phyloP scores from a whole-genome alignment of 148 eudicot species.

The Diospyros lotus region DNA sequence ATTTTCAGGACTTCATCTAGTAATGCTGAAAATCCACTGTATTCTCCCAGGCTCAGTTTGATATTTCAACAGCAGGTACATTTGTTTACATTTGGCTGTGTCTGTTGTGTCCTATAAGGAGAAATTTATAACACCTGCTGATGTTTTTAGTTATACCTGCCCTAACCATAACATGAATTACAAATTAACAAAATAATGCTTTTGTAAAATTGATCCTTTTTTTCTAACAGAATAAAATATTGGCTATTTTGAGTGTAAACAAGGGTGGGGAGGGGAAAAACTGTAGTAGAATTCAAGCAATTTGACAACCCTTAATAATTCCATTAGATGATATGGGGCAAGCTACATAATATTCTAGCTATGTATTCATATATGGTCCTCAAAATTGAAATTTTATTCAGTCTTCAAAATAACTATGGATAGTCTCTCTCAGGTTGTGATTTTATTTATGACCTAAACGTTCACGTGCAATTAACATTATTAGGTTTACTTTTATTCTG shows the following conservation, averaged over 20 bases:
- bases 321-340: too few species aligned
- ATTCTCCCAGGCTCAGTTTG: slow-evolving; percentile 57
- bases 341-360: too few species aligned
- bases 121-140: not conserved
- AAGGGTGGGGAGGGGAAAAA: too few species aligned
- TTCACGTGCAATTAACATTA: too few species aligned
- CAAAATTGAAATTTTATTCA: too few species aligned
- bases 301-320: too few species aligned
- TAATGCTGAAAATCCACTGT: slow-evolving; percentile 23
- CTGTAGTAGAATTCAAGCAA: too few species aligned
- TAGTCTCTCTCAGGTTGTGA: too few species aligned
- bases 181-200: not conserved
- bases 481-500: not conserved
- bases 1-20: slow-evolving; percentile 24
- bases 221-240: not conserved
- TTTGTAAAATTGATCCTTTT: not conserved
- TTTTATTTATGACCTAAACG: too few species aligned
- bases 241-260: not conserved
- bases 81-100: not conserved
- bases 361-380: too few species aligned
- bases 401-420: too few species aligned
- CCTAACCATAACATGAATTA: not conserved
- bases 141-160: not conserved
- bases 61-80: slow-evolving; percentile 84
- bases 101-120: not conserved